Evolutionary conservation across 1,284 basidiomycete genomes (phyloP).

Genomic region (Rhodotorula sp.): DNA sequence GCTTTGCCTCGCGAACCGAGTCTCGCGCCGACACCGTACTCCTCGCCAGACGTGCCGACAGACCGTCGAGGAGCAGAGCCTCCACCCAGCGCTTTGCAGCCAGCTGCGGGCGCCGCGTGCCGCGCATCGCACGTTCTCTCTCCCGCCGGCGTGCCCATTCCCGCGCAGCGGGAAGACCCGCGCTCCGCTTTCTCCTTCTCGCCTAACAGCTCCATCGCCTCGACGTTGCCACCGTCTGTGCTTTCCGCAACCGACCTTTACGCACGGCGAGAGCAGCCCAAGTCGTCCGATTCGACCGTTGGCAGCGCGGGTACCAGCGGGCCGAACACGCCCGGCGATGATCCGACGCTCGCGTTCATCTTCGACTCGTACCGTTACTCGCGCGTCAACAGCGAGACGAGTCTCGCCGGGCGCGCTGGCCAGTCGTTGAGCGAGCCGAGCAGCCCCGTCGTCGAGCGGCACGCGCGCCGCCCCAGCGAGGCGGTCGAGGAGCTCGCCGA

Average conservation of each 20-base stretch:
- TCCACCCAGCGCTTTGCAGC: too few species aligned
- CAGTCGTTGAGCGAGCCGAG: neutral
- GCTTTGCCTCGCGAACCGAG: neutral
- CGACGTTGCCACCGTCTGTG: neutral
- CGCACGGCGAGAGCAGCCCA: neutral
- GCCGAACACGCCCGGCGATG: slow-evolving; percentile 10
- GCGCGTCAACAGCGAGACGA: neutral
- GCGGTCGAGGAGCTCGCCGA: slow-evolving; percentile 1
- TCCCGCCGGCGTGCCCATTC: neutral
- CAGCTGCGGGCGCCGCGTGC: neutral
- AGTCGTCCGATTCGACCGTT: slow-evolving; percentile 5
- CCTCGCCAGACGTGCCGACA: neutral
- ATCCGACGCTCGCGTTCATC: slow-evolving; percentile 29
- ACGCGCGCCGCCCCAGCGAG: neutral
- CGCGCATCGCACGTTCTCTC: neutral
- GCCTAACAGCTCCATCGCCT: slow-evolving; percentile 1
- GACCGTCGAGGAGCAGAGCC: too few species aligned
- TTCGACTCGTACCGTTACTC: slow-evolving; percentile 31
- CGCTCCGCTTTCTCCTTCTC: slow-evolving; percentile 4
- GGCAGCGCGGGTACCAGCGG: neutral
- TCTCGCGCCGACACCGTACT: neutral
- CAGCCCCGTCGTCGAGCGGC: neutral
- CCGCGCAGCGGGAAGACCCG: neutral
- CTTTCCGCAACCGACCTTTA: neutral
- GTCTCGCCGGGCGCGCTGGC: neutral